phyloP scores from a whole-genome alignment of 2,329 filamentous ascomycete species.

The Aspergillus latus region DNA sequence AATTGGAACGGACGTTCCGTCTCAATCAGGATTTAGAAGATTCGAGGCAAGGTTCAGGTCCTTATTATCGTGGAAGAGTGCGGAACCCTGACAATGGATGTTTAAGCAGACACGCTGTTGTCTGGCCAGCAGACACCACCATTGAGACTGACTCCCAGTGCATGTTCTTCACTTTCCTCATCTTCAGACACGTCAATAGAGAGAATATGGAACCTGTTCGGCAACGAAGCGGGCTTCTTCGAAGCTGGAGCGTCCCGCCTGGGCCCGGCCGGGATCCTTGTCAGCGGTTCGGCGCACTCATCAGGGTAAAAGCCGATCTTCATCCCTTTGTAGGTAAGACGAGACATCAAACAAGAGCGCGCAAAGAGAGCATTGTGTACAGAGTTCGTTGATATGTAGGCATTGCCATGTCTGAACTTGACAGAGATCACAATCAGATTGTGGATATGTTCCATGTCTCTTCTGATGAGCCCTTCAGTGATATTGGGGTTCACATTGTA shows the following conservation, averaged over 20 bases:
- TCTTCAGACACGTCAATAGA: conserved; percentile 50
- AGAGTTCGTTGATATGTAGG: conserved; percentile 73
- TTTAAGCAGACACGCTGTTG: conserved; percentile 18
- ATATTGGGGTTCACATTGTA: conserved; percentile 58
- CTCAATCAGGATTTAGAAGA: no score
- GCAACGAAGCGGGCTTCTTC: conserved; percentile 34
- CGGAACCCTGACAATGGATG: neutral
- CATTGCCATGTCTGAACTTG: conserved; percentile 58
- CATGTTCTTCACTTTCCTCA: conserved; percentile 30
- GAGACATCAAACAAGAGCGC: conserved; percentile 71
- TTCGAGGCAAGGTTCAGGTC: no score
- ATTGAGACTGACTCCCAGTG: conserved; percentile 18
- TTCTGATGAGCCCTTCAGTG: conserved; percentile 64
- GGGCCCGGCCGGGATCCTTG: conserved; percentile 34
- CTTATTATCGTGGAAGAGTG: no score
- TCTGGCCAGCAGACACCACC: conserved; percentile 18
- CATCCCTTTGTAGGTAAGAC: conserved; percentile 66
- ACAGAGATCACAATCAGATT: conserved; percentile 71
- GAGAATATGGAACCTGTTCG: conserved; percentile 65
- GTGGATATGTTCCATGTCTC: conserved; percentile 80
- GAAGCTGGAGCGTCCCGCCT: conserved; percentile 29
- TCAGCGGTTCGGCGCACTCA: conserved; percentile 66
- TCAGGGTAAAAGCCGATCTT: conserved; percentile 71
- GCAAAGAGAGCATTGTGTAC: conserved; percentile 74
- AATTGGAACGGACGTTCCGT: no score